These are phyloP conservation scores for barley (Hordeum vulgare) DNA, from an alignment of 176 grass and related monocot species.

Conservation along the genomic window DNA sequence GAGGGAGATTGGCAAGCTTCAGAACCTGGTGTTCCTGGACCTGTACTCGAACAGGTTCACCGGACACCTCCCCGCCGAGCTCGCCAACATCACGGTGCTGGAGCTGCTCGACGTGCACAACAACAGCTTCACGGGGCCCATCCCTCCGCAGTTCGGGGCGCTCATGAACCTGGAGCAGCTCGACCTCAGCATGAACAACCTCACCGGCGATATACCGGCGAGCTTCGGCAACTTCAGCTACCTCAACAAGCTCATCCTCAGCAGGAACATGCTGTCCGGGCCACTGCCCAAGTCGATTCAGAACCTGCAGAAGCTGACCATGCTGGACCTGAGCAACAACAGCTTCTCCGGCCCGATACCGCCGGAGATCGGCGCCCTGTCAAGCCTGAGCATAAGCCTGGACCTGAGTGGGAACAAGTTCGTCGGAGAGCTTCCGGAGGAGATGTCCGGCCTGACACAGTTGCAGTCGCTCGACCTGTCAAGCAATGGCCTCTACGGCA, in stretches of 20 bases:
- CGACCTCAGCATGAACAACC: slow-evolving; percentile 74
- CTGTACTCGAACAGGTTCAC: slow-evolving; percentile 72
- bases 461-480: slow-evolving; percentile 84
- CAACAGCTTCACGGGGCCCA: slow-evolving; percentile 51
- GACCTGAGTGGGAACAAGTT: slow-evolving; percentile 83
- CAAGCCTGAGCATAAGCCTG: slow-evolving; percentile 85
- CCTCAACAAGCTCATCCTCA: slow-evolving; percentile 89
- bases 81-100: slow-evolving; percentile 80
- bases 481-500: slow-evolving; percentile 54
- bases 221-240: slow-evolving; percentile 95
- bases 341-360: slow-evolving; percentile 55
- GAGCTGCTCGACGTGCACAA: slow-evolving; percentile 91
- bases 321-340: slow-evolving; percentile 74
- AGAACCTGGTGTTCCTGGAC: slow-evolving; percentile 88
- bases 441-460: slow-evolving; percentile 70
- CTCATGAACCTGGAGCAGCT: slow-evolving; percentile 93
- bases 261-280: slow-evolving; percentile 52
- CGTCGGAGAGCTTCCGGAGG: slow-evolving; percentile 61
- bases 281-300: slow-evolving; percentile 50
- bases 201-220: slow-evolving; percentile 56
- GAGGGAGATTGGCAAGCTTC: slow-evolving; percentile 67
- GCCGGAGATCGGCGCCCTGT: slow-evolving; percentile 46
- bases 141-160: slow-evolving; percentile 61
- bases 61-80: slow-evolving; percentile 48
- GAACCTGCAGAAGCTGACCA: slow-evolving; percentile 85